These are phyloP conservation scores for Sanghuangporus weigelae DNA, from an alignment of 1,284 basidiomycete genomes.

Conservation along the genomic window DNA sequence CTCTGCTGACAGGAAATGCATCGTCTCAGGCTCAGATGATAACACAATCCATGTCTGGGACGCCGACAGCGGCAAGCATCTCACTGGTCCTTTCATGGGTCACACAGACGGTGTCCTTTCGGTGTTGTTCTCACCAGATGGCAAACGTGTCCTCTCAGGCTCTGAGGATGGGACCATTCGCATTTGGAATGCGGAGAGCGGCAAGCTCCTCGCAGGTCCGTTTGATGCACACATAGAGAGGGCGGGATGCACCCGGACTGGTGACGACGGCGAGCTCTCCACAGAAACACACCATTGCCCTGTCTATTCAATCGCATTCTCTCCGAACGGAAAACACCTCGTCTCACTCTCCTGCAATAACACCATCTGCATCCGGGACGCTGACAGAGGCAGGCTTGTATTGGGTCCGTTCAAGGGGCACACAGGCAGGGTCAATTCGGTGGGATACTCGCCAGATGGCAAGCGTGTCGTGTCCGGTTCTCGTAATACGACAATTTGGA, in stretches of 20 bases:
- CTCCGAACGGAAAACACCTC: neutral
- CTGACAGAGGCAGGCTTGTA: neutral
- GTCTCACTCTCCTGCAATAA: neutral
- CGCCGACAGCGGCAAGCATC: neutral
- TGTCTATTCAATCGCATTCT: neutral
- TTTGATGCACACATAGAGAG: neutral
- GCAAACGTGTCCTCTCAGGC: neutral
- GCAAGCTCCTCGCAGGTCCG: neutral
- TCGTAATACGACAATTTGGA: too few relatives aligned
- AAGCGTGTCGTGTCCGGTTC: neutral
- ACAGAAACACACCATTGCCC: too few relatives aligned
- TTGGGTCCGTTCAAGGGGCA: neutral
- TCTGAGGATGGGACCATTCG: neutral
- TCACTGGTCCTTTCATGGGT: neutral
- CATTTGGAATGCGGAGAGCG: neutral
- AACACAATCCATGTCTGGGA: neutral
- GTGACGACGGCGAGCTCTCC: too few relatives aligned
- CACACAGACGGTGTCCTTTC: neutral
- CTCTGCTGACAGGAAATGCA: neutral
- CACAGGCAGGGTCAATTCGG: neutral
- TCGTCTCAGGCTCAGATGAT: neutral
- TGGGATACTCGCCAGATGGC: slow-evolving; percentile 4
- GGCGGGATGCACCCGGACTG: too few relatives aligned
- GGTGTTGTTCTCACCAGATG: neutral
- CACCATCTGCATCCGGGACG: neutral